A percentile compares a stretch with the other conserved stretches of the same genome.
Conservation (phyloP, 2,329 filamentous ascomycete genomes). For the Epichloe scottii region DNA sequence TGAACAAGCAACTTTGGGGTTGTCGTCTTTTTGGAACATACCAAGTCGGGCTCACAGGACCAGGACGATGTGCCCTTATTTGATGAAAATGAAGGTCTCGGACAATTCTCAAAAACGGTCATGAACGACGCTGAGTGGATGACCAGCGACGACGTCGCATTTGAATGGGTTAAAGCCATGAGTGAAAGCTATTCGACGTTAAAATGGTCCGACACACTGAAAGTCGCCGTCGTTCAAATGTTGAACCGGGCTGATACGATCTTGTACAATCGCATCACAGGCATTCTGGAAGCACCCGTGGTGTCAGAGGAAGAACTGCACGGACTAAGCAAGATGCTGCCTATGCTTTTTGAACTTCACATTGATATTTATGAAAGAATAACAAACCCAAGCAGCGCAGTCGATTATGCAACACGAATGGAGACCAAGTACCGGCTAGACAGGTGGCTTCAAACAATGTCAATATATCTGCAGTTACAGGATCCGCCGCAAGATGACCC, state of each 20-base stretch:
- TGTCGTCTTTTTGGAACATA: constrained; percentile 53
- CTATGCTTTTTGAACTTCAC: constrained; percentile 50
- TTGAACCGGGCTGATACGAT: constrained; percentile 40
- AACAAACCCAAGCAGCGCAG: constrained; percentile 42
- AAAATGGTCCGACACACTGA: constrained; percentile 47
- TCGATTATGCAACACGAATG: constrained; percentile 33
- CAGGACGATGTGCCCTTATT: constrained; percentile 34
- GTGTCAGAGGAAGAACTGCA: constrained; percentile 15
- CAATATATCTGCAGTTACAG: constrained; percentile 28
- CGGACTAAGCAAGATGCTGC: constrained; percentile 31
- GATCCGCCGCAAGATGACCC: constrained; percentile 22
- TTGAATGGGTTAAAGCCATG: constrained; percentile 43
- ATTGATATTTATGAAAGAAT: constrained; percentile 48
- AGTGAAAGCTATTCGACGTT: constrained; percentile 37
- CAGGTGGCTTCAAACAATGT: constrained; percentile 39
- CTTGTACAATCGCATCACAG: constrained; percentile 33
- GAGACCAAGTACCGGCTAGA: constrained; percentile 37
- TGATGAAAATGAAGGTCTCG: constrained; percentile 39
- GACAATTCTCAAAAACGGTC: constrained; percentile 35
- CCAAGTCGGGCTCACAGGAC: constrained; percentile 42
- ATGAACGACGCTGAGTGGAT: constrained; percentile 33
- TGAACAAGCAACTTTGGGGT: constrained; percentile 36
- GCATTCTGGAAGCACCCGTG: constrained; percentile 25
- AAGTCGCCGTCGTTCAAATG: constrained; percentile 43
- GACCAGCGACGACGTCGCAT: constrained; percentile 43